phyloP scores from a whole-genome alignment of 306 rosid genomes.

The Fragaria ananassa region DNA sequence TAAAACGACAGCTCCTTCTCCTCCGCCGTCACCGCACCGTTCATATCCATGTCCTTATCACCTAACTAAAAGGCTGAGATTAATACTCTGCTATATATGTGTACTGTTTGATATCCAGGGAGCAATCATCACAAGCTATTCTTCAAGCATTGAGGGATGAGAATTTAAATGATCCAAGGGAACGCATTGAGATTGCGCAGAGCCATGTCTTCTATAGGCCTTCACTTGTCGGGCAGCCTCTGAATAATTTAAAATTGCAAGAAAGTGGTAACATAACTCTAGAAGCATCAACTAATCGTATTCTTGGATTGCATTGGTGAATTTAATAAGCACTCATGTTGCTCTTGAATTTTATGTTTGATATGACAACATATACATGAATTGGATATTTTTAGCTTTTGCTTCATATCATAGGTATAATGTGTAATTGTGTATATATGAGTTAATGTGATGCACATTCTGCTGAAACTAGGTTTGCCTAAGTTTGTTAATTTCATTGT shows the following conservation, averaged over 20 bases:
- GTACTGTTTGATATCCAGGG: conserved; percentile 48
- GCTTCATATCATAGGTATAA: neutral
- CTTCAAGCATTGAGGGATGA: conserved; percentile 85
- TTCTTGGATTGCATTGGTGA: conserved; percentile 10
- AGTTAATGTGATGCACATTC: neutral
- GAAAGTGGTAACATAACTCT: conserved; percentile 27
- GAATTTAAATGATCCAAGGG: conserved; percentile 86
- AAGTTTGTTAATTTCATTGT: neutral
- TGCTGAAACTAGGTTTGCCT: neutral
- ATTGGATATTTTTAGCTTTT: neutral
- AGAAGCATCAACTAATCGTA: conserved; percentile 19
- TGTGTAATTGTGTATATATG: neutral
- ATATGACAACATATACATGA: neutral
- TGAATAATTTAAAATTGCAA: conserved; percentile 27
- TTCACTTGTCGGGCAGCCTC: conserved; percentile 75
- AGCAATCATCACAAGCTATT: conserved; percentile 72
- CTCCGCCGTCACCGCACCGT: too few species aligned
- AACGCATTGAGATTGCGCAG: conserved; percentile 87
- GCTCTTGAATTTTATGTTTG: conserved; percentile 13
- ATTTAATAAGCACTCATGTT: conserved; percentile 10
- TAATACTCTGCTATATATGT: neutral
- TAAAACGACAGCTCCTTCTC: too few species aligned
- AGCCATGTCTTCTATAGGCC: conserved; percentile 89
- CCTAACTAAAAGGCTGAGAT: neutral
- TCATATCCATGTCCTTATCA: neutral